Evolutionary conservation across 495 filamentous ascomycete genomes (phyloP).

Genomic region (Penicillium bialowiezense): DNA sequence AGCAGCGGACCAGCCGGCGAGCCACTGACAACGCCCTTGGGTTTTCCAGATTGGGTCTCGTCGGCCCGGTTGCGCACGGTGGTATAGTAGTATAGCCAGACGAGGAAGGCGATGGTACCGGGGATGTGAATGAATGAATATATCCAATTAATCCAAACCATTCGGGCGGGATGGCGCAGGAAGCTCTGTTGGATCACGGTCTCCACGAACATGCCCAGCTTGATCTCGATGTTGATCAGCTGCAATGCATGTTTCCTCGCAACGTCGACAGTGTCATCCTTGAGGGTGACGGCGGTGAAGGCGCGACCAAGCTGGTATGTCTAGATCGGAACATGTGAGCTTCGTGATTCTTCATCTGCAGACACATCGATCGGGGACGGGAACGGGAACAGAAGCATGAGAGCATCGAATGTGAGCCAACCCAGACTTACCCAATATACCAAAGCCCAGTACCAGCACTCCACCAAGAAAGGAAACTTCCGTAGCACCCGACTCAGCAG

Average conservation of each 20-base stretch:
- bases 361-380: background rate
- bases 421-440: constrained; percentile 55
- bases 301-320: constrained; percentile 63
- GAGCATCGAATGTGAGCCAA: background rate
- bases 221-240: constrained; percentile 53
- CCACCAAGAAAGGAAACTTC: constrained; percentile 71
- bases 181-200: constrained; percentile 53
- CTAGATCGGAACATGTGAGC: constrained; percentile 22
- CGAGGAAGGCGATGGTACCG: constrained; percentile 68
- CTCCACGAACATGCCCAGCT: constrained; percentile 56
- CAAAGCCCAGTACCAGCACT: constrained; percentile 79
- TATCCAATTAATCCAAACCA: constrained; percentile 58
- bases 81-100: constrained; percentile 66
- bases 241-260: constrained; percentile 57
- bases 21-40: constrained; percentile 29
- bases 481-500: constrained; percentile 58
- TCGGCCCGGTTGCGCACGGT: constrained; percentile 46
- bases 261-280: constrained; percentile 54
- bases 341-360: background rate
- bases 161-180: constrained; percentile 37
- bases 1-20: constrained; percentile 48
- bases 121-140: constrained; percentile 85
- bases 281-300: constrained; percentile 57
- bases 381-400: too few species aligned
- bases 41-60: constrained; percentile 36